Percentiles rank a stretch among this genome's conserved stretches.
phyloP scores from a whole-genome alignment of 805 yeast species.

The Teunomyces aglyptinius region DNA sequence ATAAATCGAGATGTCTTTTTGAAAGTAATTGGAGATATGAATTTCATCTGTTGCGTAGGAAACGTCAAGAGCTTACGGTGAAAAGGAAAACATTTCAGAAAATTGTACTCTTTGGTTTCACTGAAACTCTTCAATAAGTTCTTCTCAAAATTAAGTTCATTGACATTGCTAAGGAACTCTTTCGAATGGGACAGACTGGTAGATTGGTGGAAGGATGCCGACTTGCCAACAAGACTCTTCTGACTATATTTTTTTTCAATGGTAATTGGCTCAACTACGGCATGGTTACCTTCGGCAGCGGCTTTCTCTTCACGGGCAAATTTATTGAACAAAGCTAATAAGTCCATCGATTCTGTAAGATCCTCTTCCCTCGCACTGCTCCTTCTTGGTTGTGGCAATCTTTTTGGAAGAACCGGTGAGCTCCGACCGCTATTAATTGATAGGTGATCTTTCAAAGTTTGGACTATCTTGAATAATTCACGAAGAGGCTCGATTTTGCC shows the following conservation, averaged over 20 bases:
- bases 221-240: not conserved
- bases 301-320: conserved; percentile 37
- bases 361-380: not conserved
- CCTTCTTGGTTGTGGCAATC: not conserved
- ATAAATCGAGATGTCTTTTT: conserved; percentile 28
- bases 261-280: conserved; percentile 11
- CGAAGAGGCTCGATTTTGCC: conserved; percentile 33
- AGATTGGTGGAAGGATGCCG: not conserved
- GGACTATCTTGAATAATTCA: conserved; percentile 27
- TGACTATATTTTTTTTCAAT: conserved; percentile 2
- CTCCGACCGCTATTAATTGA: not conserved
- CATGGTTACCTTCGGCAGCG: not conserved
- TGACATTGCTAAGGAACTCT: conserved; percentile 3
- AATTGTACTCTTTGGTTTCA: conserved; percentile 58
- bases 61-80: conserved; percentile 58
- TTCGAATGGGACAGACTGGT: conserved; percentile 1
- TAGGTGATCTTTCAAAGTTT: conserved; percentile 14
- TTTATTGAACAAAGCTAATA: conserved; percentile 37
- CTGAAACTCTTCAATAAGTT: conserved; percentile 19
- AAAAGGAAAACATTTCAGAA: conserved; percentile 79
- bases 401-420: not conserved
- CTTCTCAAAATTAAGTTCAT: conserved; percentile 14
- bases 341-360: conserved; percentile 21
- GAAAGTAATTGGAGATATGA: conserved; percentile 19
- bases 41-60: conserved; percentile 53